A percentile compares a stretch with the other conserved stretches of the same genome.
These are phyloP conservation scores for Mucor mucedo DNA, from an alignment of 371 early-diverging fungal genomes.

Conservation along the genomic window DNA sequence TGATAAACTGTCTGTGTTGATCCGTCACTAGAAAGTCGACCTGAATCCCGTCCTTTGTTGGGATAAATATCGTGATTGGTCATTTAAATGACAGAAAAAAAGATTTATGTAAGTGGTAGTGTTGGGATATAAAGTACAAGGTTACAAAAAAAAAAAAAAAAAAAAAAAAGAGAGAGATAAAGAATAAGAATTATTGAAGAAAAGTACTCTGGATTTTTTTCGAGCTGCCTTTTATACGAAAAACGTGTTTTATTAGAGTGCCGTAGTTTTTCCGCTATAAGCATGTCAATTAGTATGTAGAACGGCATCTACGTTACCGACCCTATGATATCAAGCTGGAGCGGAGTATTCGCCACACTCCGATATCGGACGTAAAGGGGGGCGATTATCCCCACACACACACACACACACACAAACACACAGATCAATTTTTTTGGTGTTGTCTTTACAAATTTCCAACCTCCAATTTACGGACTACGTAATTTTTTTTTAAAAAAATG, in stretches of 20 bases:
- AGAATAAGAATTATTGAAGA: not conserved
- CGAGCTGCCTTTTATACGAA: conserved; percentile 4
- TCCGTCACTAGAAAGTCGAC: conserved; percentile 25
- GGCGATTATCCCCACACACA: no score
- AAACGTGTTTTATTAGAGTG: not conserved
- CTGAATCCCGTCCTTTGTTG: conserved; percentile 17
- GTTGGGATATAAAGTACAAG: not conserved
- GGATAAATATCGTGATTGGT: conserved; percentile 15
- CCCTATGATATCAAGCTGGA: not conserved
- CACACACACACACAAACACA: no score
- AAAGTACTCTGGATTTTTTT: not conserved
- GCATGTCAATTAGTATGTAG: not conserved
- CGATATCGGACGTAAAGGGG: not conserved
- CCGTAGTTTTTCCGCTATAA: conserved; percentile 11
- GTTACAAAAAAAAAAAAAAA: not conserved
- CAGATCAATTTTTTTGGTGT: no score
- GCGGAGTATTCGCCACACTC: conserved; percentile 1
- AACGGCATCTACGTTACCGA: conserved; percentile 4
- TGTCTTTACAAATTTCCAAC: no score
- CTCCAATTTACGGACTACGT: no score
- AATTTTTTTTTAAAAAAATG: no score
- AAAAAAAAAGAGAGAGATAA: not conserved
- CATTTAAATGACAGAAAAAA: conserved; percentile 8
- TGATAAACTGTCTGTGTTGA: conserved; percentile 25
- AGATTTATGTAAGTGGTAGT: not conserved